A percentile compares a stretch with the other conserved stretches of the same genome.
Evolutionary conservation across 73 alveolate genomes (phyloP).

Genomic region (Vitrella brassicaformis): DNA sequence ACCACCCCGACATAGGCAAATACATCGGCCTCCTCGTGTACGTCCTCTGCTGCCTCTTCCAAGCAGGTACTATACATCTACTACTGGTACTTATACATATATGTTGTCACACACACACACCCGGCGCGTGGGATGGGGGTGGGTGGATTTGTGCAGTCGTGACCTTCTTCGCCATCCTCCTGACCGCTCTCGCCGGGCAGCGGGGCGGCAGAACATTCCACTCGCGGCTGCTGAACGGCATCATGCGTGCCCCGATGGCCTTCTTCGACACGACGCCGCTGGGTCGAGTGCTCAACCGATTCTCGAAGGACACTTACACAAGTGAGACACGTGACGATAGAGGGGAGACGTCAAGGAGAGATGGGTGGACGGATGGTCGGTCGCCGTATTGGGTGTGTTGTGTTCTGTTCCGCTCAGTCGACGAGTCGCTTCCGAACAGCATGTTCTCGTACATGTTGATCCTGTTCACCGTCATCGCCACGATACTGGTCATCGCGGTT

Average conservation of each 20-base stretch:
- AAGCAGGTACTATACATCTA: no score
- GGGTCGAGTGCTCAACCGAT: slow-evolving; percentile 68
- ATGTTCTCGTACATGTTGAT: slow-evolving; percentile 9
- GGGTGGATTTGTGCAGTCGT: neutral
- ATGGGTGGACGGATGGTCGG: no score
- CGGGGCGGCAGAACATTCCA: slow-evolving; percentile 18
- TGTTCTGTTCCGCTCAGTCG: no score
- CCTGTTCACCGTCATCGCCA: slow-evolving; percentile 3
- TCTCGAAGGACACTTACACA: slow-evolving; percentile 27
- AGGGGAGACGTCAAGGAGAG: no score
- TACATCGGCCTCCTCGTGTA: slow-evolving; percentile 7
- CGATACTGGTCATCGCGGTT: slow-evolving; percentile 12
- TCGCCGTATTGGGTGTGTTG: no score
- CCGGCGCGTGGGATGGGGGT: no score
- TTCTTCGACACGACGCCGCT: slow-evolving; percentile 80
- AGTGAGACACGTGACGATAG: no score
- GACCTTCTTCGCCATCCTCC: no score
- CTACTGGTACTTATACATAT: no score
- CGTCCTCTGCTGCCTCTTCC: no score
- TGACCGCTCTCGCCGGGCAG: neutral
- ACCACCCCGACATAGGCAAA: neutral
- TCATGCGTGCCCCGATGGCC: slow-evolving; percentile 64
- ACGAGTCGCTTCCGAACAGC: slow-evolving; percentile 15
- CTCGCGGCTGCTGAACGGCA: slow-evolving; percentile 1
- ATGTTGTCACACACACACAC: no score